A percentile compares a stretch with the other conserved stretches of the same genome.
Evolutionary conservation across 1,284 basidiomycete species (phyloP).

Genomic region (Tausonia pullulans): DNA sequence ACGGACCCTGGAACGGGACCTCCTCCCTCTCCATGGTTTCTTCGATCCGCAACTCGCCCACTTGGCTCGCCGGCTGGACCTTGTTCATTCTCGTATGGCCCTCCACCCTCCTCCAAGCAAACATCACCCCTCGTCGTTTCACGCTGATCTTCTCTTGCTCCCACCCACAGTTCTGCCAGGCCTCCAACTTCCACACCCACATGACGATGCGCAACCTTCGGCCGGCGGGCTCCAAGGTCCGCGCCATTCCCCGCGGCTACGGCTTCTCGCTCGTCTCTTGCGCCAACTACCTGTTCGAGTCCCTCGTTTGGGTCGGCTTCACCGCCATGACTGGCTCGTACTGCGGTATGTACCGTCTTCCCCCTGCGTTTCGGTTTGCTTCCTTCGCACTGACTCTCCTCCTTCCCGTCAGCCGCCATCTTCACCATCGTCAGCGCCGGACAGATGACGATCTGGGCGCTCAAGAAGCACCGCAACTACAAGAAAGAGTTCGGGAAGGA

Average conservation of each 20-base stretch:
- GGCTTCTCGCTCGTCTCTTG: slow-evolving; percentile 76
- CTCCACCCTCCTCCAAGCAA: background rate
- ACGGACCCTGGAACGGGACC: slow-evolving; percentile 49
- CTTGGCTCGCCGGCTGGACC: slow-evolving; percentile 56
- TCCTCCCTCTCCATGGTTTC: slow-evolving; percentile 36
- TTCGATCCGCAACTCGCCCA: slow-evolving; percentile 27
- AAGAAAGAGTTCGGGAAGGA: slow-evolving; percentile 85
- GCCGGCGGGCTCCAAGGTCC: slow-evolving; percentile 63
- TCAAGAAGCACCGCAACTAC: slow-evolving; percentile 83
- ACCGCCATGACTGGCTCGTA: slow-evolving; percentile 67
- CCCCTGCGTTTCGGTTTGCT: background rate
- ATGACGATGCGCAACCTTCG: slow-evolving; percentile 71
- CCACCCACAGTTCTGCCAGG: slow-evolving; percentile 56
- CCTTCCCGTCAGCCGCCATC: slow-evolving; percentile 44
- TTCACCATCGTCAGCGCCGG: slow-evolving; percentile 58
- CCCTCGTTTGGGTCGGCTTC: slow-evolving; percentile 62
- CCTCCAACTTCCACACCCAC: slow-evolving; percentile 80
- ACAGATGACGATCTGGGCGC: slow-evolving; percentile 81
- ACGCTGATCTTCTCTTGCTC: background rate
- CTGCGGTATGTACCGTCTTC: slow-evolving; percentile 47
- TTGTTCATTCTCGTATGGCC: slow-evolving; percentile 62
- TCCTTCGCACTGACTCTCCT: background rate
- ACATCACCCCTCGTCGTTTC: background rate
- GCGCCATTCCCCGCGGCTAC: slow-evolving; percentile 66
- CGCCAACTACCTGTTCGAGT: slow-evolving; percentile 95